Evolutionary conservation across 306 rosid species (phyloP), one percentile per base, ranked within the genome.

Genomic region (Trichosanthes cucumerina): DNA sequence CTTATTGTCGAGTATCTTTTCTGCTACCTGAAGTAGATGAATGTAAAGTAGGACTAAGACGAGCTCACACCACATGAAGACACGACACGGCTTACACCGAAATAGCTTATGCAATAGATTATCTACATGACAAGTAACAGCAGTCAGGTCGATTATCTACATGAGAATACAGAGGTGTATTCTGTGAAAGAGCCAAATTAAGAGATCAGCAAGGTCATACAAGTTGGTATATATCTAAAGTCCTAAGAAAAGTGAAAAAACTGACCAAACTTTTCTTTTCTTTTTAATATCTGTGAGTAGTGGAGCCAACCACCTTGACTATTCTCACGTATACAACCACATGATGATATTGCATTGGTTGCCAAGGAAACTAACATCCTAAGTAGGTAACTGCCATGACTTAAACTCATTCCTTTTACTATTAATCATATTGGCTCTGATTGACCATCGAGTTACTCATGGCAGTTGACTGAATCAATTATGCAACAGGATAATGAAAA

Each of bases 1-100:
- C 77, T 90, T 90, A 66, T 84, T 83, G 78, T 96, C 58, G 1
- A 96, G 95, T 77, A 92, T 85, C 88, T 81, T 84, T 77, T 87
- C 91, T 38, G 97, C 90, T 50, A 91, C 93, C 97, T 91, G 82
- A 56, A 75, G 33, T 14, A 50, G 43, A 57, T 5, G 9, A 43
- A 78, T 41, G 77, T 28, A 21, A 66, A 26, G 56, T 14, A 7
- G 59, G 23, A 26, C 58, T 8, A 18, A 49, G 77, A 6, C 23
- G 23, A 23, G n/a, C 71, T 64, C 10, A 15, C 41, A 62, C n/a
- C 8, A 9, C 54, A 21, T 70, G 34, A 47, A 15, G 58, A 47
- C 58, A 23, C 15, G 23, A 26, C 54, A 47, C 26, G 9, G 58
- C 7, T 36, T 16, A 36, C 19, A 3, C 9, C 18, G 5, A 69